Evolutionary conservation across 345 rosid species (phyloP), one percentile per base, ranked within the genome.

Genomic region (Luvunga scandens): DNA sequence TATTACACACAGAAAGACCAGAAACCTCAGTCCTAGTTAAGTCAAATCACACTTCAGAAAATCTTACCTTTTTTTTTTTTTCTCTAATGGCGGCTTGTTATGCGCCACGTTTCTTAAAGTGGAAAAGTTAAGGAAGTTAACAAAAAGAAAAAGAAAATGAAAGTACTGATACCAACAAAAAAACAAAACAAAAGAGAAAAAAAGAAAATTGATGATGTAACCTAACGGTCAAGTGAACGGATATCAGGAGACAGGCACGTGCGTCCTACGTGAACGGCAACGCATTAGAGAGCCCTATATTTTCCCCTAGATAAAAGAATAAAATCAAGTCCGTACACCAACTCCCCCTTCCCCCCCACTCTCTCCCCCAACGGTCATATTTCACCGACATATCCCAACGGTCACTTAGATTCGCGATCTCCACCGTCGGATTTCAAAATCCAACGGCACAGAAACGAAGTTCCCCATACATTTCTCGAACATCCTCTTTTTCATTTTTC

Each of bases 301-400:
- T 22, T 4, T 7, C 7, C 42, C 33, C 66, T 48, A 59, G 45
- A 8, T 14, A 55, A 66, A 70, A 70, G 73, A 62, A 6, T 77
- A 70, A 77, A 71, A 78, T 75, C 30, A 9, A 59, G 73, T 72
- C 90, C 91, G 90, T 89, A 90, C 93, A 81, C 84, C 84, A 82
- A 85, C 84, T 65, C 81, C 86, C 78, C 78, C 62, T 74, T 84
- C 0, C 84, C 45, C 70, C 13, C 4, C 18, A 0, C 18, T 45
- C 50, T 3, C 45, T 9, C 67, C 79, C 57, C 69, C 91, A 95
- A 96, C 99, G 99, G 99, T 94, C 91, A 91, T 87, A 91, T 94
- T 94, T 84, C 89, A 81, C 94, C 93, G 97, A 95, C 97, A 89
- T 71, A 5, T 60, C 19, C 85, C 89, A 96, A 94, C 99, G 99